Evolutionary conservation across 2,329 filamentous ascomycete genomes (phyloP).

Genomic region (Fusarium buharicum): DNA sequence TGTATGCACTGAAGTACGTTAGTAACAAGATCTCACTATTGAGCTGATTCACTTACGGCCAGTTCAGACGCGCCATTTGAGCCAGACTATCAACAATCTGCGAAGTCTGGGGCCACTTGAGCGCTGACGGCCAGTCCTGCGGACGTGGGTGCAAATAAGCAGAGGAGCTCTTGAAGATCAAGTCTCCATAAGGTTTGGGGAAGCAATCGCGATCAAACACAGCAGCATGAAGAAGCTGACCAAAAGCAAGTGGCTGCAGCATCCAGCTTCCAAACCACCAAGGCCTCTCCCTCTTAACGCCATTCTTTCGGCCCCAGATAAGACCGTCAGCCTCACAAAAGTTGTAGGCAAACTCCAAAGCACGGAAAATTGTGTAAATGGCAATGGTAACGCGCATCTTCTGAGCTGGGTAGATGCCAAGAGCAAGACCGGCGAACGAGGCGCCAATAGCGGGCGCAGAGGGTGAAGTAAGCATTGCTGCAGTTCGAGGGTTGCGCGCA

Average conservation of each 20-base stretch:
- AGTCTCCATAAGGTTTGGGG: constrained; percentile 61
- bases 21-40: neutral
- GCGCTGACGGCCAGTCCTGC: constrained; percentile 69
- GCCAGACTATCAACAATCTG: constrained; percentile 84
- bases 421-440: constrained; percentile 82
- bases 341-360: constrained; percentile 89
- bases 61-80: constrained; percentile 81
- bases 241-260: constrained; percentile 78
- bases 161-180: constrained; percentile 76
- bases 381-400: constrained; percentile 80
- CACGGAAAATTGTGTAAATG: constrained; percentile 83
- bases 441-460: constrained; percentile 92
- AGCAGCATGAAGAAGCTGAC: constrained; percentile 79
- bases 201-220: constrained; percentile 82
- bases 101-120: constrained; percentile 79
- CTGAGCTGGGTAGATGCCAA: constrained; percentile 76
- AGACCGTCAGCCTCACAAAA: constrained; percentile 78
- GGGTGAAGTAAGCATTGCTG: constrained; percentile 79
- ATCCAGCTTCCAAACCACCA: constrained; percentile 90
- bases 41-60: constrained; percentile 72
- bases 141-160: constrained; percentile 83
- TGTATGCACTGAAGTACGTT: constrained; percentile 68
- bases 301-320: constrained; percentile 69
- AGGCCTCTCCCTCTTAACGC: constrained; percentile 69
- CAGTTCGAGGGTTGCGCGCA: constrained; percentile 80